Evolutionary conservation across 306 rosid species (phyloP).

Genomic region (Trichosanthes truncata): DNA sequence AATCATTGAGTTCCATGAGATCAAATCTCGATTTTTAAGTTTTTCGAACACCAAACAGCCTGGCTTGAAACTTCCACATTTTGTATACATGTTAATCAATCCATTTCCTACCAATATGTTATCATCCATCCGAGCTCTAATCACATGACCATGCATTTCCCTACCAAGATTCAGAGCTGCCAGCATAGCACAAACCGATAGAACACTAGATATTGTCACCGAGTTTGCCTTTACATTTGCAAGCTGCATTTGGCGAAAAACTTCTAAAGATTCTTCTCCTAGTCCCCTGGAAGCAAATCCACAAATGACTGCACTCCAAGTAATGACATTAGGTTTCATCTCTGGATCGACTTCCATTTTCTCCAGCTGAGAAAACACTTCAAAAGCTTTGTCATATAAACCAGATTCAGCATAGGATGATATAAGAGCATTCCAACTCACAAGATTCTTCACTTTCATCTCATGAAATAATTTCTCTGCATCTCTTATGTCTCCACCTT

Average conservation of each 20-base stretch:
- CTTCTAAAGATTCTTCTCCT: conserved; percentile 46
- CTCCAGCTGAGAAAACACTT: conserved; percentile 39
- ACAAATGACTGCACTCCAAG: conserved; percentile 70
- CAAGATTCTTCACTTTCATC: conserved; percentile 47
- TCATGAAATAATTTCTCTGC: conserved; percentile 42
- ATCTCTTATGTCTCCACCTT: conserved; percentile 35
- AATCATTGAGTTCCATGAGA: conserved; percentile 80
- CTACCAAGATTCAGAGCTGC: conserved; percentile 55
- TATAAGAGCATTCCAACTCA: conserved; percentile 80
- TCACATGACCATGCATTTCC: conserved; percentile 57
- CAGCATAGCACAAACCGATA: conserved; percentile 65
- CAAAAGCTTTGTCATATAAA: conserved; percentile 57
- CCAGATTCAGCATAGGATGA: conserved; percentile 69
- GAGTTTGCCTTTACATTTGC: conserved; percentile 42
- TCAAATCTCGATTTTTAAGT: conserved; percentile 38
- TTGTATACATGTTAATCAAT: conserved; percentile 70
- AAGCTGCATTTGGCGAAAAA: conserved; percentile 71
- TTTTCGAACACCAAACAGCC: conserved; percentile 48
- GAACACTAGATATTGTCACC: conserved; percentile 52
- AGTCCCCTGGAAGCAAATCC: conserved; percentile 50
- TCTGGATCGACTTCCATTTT: conserved; percentile 17
- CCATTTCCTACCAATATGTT: conserved; percentile 69
- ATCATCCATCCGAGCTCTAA: conserved; percentile 46
- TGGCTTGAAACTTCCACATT: conserved; percentile 58
- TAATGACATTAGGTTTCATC: conserved; percentile 59